Conservation (phyloP, 805 yeast genomes). For the Dipodascopsis uninucleata region DNA sequence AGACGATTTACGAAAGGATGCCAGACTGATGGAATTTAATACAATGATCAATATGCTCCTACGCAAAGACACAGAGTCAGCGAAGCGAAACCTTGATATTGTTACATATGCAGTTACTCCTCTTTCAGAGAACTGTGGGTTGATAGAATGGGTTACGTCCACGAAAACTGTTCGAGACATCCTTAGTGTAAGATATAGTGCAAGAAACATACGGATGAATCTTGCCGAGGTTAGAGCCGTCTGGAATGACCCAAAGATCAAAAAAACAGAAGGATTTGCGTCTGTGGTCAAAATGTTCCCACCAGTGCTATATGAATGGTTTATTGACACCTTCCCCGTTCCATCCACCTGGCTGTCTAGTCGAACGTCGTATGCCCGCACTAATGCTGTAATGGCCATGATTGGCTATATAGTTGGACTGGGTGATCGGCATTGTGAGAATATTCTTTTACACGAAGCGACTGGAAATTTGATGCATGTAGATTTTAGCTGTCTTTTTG, state of each 20-base stretch:
- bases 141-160: constrained; percentile 84
- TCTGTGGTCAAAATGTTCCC: constrained; percentile 38
- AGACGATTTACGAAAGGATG: constrained; percentile 94
- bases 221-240: constrained; percentile 3
- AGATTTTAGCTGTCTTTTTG: constrained; percentile 94
- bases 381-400: constrained; percentile 94
- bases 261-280: neutral
- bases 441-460: constrained; percentile 66
- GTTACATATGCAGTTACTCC: constrained; percentile 87
- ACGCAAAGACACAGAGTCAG: constrained; percentile 62
- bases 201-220: constrained; percentile 37
- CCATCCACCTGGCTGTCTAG: constrained; percentile 84
- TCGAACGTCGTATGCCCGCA: constrained; percentile 66
- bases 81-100: constrained; percentile 64
- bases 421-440: constrained; percentile 96
- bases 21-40: constrained; percentile 88
- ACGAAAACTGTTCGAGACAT: constrained; percentile 69
- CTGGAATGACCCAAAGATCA: constrained; percentile 1
- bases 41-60: constrained; percentile 77
- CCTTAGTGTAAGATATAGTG: constrained; percentile 44
- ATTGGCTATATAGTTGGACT: constrained; percentile 91
- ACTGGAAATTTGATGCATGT: constrained; percentile 85
- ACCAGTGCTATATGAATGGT: constrained; percentile 84
- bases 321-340: constrained; percentile 80
- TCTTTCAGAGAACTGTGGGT: constrained; percentile 77